Percentiles rank a stretch among this genome's conserved stretches.
Conservation (phyloP, 768 basidiomycete species). For the Podaxis mareebaensis region DNA sequence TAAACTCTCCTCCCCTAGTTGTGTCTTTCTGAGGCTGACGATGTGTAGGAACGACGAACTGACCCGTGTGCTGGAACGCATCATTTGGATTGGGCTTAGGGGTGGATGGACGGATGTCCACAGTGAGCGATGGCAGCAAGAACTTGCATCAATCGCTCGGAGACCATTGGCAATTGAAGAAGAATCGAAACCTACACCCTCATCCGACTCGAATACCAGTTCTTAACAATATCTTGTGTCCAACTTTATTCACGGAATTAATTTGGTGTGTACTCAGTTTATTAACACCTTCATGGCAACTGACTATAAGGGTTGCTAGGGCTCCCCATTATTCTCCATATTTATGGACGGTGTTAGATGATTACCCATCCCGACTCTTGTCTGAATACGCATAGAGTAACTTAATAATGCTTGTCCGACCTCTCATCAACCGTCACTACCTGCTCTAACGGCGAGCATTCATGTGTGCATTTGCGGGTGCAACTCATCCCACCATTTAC, state of each 20-base stretch:
- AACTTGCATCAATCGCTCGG: neutral
- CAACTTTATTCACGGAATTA: neutral
- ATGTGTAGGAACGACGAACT: conserved; percentile 61
- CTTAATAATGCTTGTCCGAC: neutral
- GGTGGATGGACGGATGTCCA: conserved; percentile 68
- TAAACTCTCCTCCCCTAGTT: conserved; percentile 22
- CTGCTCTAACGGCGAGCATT: no score
- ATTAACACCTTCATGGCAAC: no score
- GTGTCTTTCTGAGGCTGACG: neutral
- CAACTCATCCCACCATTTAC: no score
- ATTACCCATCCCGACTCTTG: neutral
- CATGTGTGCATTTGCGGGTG: no score
- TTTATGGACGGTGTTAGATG: neutral
- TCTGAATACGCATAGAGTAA: neutral
- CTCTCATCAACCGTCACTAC: neutral
- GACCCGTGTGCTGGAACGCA: conserved; percentile 59
- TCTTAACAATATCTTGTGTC: neutral
- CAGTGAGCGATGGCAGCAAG: conserved; percentile 9
- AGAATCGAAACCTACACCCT: neutral
- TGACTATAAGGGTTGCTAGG: neutral
- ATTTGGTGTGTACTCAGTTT: neutral
- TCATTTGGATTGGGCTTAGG: conserved; percentile 68
- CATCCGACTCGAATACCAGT: neutral
- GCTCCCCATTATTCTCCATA: neutral
- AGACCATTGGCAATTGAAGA: neutral